These are phyloP conservation scores for Lachnellula subtilissima DNA, from an alignment of 2,329 filamentous ascomycete genomes.

Conservation along the genomic window DNA sequence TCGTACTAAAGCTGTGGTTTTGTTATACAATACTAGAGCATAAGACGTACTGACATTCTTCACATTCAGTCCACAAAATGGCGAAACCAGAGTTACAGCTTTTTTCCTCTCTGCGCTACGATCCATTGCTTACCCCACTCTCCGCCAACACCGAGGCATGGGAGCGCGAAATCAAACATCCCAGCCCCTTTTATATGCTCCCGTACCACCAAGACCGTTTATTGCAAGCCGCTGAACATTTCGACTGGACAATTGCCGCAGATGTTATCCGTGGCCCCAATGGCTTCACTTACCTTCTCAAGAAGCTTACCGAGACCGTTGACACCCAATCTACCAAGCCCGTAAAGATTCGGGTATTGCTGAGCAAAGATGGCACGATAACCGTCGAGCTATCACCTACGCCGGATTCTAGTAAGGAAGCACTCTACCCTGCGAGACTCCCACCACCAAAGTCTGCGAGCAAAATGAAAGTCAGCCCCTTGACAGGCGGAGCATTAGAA, in stretches of 20 bases:
- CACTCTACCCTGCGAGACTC: slow-evolving; percentile 54
- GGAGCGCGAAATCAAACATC: slow-evolving; percentile 42
- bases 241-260: slow-evolving; percentile 47
- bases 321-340: slow-evolving; percentile 31
- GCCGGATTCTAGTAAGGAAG: slow-evolving; percentile 40
- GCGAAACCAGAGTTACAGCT: slow-evolving; percentile 47
- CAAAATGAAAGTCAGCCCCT: slow-evolving; percentile 20
- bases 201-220: slow-evolving; percentile 74
- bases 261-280: slow-evolving; percentile 40
- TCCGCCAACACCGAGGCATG: slow-evolving; percentile 20
- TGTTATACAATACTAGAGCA: not conserved
- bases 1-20: too few relatives aligned
- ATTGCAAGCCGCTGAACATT: slow-evolving; percentile 56
- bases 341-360: slow-evolving; percentile 50
- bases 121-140: slow-evolving; percentile 47
- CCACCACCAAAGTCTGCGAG: slow-evolving; percentile 38
- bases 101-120: slow-evolving; percentile 69
- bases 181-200: slow-evolving; percentile 73
- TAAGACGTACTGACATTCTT: not conserved
- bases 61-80: slow-evolving; percentile 1
- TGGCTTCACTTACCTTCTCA: slow-evolving; percentile 42
- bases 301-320: slow-evolving; percentile 33
- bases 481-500: slow-evolving; percentile 27
- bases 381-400: slow-evolving; percentile 37
- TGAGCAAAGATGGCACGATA: slow-evolving; percentile 46